phyloP scores from a whole-genome alignment of 140 eudicot species.

The Stevia rebaudiana region DNA sequence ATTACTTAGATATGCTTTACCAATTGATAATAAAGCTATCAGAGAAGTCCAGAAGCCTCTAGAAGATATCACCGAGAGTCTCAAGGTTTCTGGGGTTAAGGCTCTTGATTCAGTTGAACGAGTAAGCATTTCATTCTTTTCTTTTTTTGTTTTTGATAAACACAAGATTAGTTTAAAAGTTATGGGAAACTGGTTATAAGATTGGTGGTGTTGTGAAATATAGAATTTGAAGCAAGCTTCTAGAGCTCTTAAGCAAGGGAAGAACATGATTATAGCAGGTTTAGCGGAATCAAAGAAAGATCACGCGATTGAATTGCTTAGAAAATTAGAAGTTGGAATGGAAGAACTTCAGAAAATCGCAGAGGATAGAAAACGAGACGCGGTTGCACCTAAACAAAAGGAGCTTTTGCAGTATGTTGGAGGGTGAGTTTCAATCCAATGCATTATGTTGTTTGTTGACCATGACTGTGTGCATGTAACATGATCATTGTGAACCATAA shows the following conservation, averaged over 20 bases:
- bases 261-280: slow-evolving; percentile 71
- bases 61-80: slow-evolving; percentile 92
- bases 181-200: slow-evolving; percentile 9
- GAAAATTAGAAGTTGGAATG: slow-evolving; percentile 80
- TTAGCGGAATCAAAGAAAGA: slow-evolving; percentile 88
- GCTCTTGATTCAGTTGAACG: slow-evolving; percentile 91
- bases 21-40: slow-evolving; percentile 87
- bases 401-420: slow-evolving; percentile 89
- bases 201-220: slow-evolving; percentile 23
- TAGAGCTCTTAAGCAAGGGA: slow-evolving; percentile 70
- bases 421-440: slow-evolving; percentile 59
- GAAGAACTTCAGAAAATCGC: slow-evolving; percentile 75
- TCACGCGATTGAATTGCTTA: slow-evolving; percentile 75
- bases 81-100: slow-evolving; percentile 76
- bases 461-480: slow-evolving; percentile 8
- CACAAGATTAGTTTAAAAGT: background rate
- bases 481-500: background rate
- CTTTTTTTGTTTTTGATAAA: background rate
- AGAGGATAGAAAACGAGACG: slow-evolving; percentile 77
- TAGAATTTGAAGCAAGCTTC: slow-evolving; percentile 93
- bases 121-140: slow-evolving; percentile 33
- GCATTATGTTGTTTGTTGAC: background rate
- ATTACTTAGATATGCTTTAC: slow-evolving; percentile 80
- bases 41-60: slow-evolving; percentile 97
- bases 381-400: slow-evolving; percentile 79